Evolutionary conservation across 139 green algal genomes (phyloP), one percentile per base, ranked within the genome.

Genomic region (Microglena sp.): DNA sequence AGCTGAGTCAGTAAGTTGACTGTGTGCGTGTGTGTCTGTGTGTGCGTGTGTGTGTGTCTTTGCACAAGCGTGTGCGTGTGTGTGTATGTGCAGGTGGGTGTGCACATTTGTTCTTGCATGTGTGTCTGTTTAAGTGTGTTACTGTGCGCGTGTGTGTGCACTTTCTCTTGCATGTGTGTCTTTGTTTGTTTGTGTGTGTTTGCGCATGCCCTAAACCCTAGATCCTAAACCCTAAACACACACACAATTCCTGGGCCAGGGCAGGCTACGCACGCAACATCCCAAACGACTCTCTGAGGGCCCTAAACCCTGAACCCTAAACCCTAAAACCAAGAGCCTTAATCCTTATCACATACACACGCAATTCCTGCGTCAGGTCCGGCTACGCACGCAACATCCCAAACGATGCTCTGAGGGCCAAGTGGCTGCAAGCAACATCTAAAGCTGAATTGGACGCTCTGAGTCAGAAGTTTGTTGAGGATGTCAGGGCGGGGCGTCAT

Each of bases 261-360:
- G 40, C 15, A 11, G 40, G 40, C 18, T 50, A 50, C 15, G 11
- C 40, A 50, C 15, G 40, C 40, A 11, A 18, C 40, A 50, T 50
- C 15, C 40, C 15, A 50, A 11, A 18, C 15, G 40, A 11, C 18
- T 11, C 40, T 18, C 40, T 50, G 40, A 50, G n/a, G n/a, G 18
- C 40, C 40, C 40, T 50, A 50, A 50, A 50, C 40, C 40, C 40
- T 50, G 11, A 50, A 50, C 40, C 40, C 40, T 50, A 50, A 50
- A 24, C 40, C 40, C 40, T 18, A 50, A 50, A 50, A 50, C 40
- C 11, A 18, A 11, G 18, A 50, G 18, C 40, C 40, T 18, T 50
- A 50, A 50, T 24, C 11, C n/a, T n/a, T n/a, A n/a, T n/a, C n/a
- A n/a, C n/a, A n/a, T n/a, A n/a, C n/a, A n/a, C n/a, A n/a, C n/a